Conservation (phyloP, 2,329 filamentous ascomycete genomes). For the Stagonosporopsis tanaceti region DNA sequence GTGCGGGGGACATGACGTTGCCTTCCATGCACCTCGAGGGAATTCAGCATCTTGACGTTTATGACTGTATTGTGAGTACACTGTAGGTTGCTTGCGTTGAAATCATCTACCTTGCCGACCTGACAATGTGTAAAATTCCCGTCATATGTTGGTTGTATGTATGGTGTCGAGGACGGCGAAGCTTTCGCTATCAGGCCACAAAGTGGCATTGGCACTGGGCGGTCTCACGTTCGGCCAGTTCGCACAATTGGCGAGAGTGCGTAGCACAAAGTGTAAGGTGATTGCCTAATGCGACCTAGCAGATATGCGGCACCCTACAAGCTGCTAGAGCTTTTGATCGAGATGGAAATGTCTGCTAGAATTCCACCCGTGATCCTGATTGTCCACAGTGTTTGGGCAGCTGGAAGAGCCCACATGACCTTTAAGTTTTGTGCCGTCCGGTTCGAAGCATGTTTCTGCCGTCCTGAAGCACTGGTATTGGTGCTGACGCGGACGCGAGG, state of each 20-base stretch:
- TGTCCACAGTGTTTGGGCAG: too few species aligned
- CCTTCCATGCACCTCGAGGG: not conserved
- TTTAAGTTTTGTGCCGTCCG: too few species aligned
- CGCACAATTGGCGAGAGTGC: too few species aligned
- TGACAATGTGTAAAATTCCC: not conserved
- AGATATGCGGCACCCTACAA: not conserved
- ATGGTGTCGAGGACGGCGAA: not conserved
- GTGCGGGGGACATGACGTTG: constrained; percentile 19
- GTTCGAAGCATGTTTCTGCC: not conserved
- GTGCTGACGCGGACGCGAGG: not conserved
- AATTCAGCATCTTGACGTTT: not conserved
- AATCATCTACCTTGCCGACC: not conserved
- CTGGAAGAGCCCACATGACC: too few species aligned
- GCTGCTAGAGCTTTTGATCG: too few species aligned
- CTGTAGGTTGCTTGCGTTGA: not conserved
- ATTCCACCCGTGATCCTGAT: too few species aligned
- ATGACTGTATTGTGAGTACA: not conserved
- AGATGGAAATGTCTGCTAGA: too few species aligned
- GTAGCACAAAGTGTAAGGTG: not conserved
- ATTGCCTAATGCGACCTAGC: not conserved
- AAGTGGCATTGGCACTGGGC: not conserved
- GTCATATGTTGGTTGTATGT: not conserved
- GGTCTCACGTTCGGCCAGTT: not conserved
- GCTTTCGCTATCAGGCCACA: not conserved
- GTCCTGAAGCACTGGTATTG: not conserved